Conservation (phyloP, 2,329 filamentous ascomycete genomes). For the Monosporascus sp. region DNA sequence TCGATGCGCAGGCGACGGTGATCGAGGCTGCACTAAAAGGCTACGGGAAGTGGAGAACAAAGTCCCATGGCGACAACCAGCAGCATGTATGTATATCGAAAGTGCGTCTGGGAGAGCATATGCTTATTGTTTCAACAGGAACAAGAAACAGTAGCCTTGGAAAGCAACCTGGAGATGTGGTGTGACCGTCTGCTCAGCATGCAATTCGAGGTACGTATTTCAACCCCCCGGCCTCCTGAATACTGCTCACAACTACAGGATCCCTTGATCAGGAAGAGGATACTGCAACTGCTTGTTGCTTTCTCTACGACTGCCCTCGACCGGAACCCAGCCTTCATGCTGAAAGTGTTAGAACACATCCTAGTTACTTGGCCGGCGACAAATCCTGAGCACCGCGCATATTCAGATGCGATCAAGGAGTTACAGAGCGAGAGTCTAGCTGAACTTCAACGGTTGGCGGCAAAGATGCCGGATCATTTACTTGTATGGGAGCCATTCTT, state of each 20-base stretch:
- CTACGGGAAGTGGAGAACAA: constrained; percentile 68
- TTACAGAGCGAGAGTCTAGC: constrained; percentile 79
- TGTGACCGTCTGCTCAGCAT: constrained; percentile 65
- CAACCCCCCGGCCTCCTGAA: neutral
- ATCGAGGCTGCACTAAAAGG: constrained; percentile 86
- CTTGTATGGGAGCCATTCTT: constrained; percentile 44
- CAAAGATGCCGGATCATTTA: constrained; percentile 87
- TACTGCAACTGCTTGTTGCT: constrained; percentile 76
- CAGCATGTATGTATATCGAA: constrained; percentile 11
- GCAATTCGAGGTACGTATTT: constrained; percentile 53
- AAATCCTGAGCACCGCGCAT: constrained; percentile 63
- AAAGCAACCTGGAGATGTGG: constrained; percentile 64
- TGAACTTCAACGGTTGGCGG: constrained; percentile 82
- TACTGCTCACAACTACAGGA: constrained; percentile 44
- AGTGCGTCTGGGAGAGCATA: neutral
- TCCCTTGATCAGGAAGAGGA: constrained; percentile 74
- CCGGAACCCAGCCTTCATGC: constrained; percentile 72
- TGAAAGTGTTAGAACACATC: constrained; percentile 87
- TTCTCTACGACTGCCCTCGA: constrained; percentile 78
- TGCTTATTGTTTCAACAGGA: constrained; percentile 24
- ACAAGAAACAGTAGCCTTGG: constrained; percentile 52
- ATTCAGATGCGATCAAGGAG: constrained; percentile 85
- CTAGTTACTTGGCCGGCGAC: constrained; percentile 75
- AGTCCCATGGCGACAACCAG: constrained; percentile 9
- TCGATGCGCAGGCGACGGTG: constrained; percentile 85